These are phyloP conservation scores for Comarum palustre DNA, from an alignment of 306 rosid species.

Conservation along the genomic window DNA sequence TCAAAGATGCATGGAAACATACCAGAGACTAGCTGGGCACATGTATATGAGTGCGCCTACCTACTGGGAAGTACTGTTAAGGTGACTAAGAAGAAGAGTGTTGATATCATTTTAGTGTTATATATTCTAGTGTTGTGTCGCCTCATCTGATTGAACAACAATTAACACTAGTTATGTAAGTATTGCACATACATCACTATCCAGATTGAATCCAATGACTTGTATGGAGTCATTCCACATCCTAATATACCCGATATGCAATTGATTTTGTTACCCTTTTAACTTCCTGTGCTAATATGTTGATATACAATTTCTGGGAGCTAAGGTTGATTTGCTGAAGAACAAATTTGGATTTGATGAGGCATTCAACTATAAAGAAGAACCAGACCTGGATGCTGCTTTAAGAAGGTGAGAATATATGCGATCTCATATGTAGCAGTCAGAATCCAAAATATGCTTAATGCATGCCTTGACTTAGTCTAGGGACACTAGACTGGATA, in stretches of 20 bases:
- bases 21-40: too few relatives aligned
- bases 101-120: too few relatives aligned
- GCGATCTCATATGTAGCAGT: background rate
- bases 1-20: too few relatives aligned
- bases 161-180: too few relatives aligned
- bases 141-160: too few relatives aligned
- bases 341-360: constrained; percentile 33
- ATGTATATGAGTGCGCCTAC: too few relatives aligned
- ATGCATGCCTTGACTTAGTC: background rate
- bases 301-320: background rate
- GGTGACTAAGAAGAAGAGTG: too few relatives aligned
- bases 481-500: background rate
- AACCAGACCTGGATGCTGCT: constrained; percentile 27
- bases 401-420: constrained; percentile 15
- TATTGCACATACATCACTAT: too few relatives aligned
- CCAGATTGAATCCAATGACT: too few relatives aligned
- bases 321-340: constrained; percentile 29
- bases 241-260: background rate
- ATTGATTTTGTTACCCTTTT: background rate
- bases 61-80: too few relatives aligned
- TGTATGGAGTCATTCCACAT: background rate
- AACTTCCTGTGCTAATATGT: background rate
- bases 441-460: background rate
- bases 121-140: too few relatives aligned
- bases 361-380: constrained; percentile 40